phyloP scores from a whole-genome alignment of 2,329 filamentous ascomycete species.

The Shiraia sp. region DNA sequence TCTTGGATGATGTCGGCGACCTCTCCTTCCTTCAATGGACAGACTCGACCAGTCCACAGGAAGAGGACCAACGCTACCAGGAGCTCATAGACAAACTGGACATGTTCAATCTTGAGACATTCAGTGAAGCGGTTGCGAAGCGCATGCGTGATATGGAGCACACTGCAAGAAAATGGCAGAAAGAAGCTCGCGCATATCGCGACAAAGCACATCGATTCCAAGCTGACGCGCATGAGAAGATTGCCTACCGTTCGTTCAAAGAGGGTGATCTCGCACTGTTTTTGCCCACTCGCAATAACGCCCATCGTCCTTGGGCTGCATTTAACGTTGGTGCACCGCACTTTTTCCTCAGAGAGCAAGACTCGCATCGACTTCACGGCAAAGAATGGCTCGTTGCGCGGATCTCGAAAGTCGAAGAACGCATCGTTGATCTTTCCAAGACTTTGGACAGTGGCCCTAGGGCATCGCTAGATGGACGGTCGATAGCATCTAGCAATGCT shows the following conservation, averaged over 20 bases:
- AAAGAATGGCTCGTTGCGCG: slow-evolving; percentile 97
- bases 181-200: slow-evolving; percentile 82
- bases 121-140: slow-evolving; percentile 83
- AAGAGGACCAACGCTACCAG: slow-evolving; percentile 74
- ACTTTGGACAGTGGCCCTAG: slow-evolving; percentile 59
- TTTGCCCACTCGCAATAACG: slow-evolving; percentile 90
- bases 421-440: slow-evolving; percentile 88
- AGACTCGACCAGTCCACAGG: slow-evolving; percentile 65
- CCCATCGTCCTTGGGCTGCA: slow-evolving; percentile 92
- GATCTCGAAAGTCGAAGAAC: slow-evolving; percentile 88
- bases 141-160: slow-evolving; percentile 93
- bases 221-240: slow-evolving; percentile 90
- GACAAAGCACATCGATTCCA: slow-evolving; percentile 82
- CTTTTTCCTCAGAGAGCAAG: slow-evolving; percentile 93
- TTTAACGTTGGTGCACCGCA: slow-evolving; percentile 98
- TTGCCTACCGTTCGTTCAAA: slow-evolving; percentile 93
- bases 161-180: slow-evolving; percentile 89
- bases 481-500: slow-evolving; percentile 57
- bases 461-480: slow-evolving; percentile 50
- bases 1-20: slow-evolving; percentile 65
- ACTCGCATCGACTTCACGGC: slow-evolving; percentile 78
- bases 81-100: slow-evolving; percentile 74
- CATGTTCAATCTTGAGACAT: slow-evolving; percentile 80
- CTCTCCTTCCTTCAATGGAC: slow-evolving; percentile 83
- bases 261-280: slow-evolving; percentile 95